Base-by-base conservation (phyloP, 2,329 filamentous ascomycete genomes). In the Mycogone perniciosa region DNA sequence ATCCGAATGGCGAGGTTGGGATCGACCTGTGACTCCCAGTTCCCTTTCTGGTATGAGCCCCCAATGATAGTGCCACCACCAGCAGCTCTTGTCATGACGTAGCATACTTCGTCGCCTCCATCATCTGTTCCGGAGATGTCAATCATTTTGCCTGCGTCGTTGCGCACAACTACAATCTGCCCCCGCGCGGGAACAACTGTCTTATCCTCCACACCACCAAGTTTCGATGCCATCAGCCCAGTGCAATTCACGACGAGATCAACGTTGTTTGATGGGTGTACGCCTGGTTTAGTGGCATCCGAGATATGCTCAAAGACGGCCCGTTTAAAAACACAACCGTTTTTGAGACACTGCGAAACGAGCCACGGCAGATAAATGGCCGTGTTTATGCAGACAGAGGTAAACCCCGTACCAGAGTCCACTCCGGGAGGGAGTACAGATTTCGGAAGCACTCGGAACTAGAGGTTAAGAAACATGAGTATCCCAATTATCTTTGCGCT, bases 191-290 rank as follows among this genome's bases (percentile, higher is more conserved):
- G 85, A 52, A 79, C 76, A 30, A 89, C 73, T 13, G 72, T 77
- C 51, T 71, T 70, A 59, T 89, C 86, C 63, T 76, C 72, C 0
- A 89, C 85, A 20, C 86, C 86, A 5, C 82, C 84, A 0, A 89
- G 74, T 43, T 75, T 82, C n/a, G 71, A 73, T 1, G 85, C 80
- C 1, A 77, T 73, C 2, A 89, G 71, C 0, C 86, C 86, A 0
- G 86, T 86, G 62, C 83, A 87, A 62, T 89, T 89, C 47, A 89
- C 71, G 2, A 88, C 71, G 3, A 88, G 59, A 13, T 20, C 20
- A 20, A 20, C 20, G 20, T 20, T 20, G 20, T 42, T 26, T 29
- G 20, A 30, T 20, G 4, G 20, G 27, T 6, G 40, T 30, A 20
- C 11, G 26, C n/a, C 20, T 26, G 40, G n/a, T 26, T 27, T 5